Base-by-base conservation (phyloP, 768 basidiomycete genomes). In the Artomyces pyxidatus region DNA sequence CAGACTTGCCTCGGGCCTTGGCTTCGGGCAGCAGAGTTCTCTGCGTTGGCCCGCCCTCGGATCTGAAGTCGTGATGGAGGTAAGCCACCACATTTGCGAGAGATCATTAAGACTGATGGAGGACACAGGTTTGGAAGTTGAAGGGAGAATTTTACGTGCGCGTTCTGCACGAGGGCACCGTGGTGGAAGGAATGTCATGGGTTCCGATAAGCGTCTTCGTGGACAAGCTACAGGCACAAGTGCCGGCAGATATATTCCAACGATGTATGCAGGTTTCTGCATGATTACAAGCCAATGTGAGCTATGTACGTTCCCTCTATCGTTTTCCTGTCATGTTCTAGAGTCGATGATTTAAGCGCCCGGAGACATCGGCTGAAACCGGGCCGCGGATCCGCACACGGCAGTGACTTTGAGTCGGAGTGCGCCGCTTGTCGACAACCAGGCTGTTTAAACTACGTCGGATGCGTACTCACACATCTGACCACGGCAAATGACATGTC, bases 11-110 rank as follows among this genome's bases (percentile, higher is more conserved):
- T 62, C 68, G 1, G 68, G 68, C 7, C 64, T 76, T 2, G 72
- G 74, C 3, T 58, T 75, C 21, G 71, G 69, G 14, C 58, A 59
- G 22, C 38, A 48, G 17, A 51, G 51, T 7, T 57, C 58, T 2
- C 50, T 74, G 45, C 66, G 71, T 29, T 77, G 74, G 74, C 74
- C 75, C 0, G 71, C 75, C 0, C 61, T 74, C 47, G 73, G 73
- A 3, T 69, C 68, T 16, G 73, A 74, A 55, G 65, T 74, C n/a
- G 49, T 71, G 42, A 68, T 73, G 62, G 73, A 74, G 69, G 72
- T 67, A 50, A 35, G 67, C 49, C n/a, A 10, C 44, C 6, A 27
- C n/a, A 26, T 21, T 16, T 19, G 40, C n/a, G 35, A 35, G 12
- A 3, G 22, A n/a, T 47, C 11, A 14, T 37, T 19, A 23, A 29